Conservation (phyloP, 495 filamentous ascomycete species). For the Xylaria cubensis region DNA sequence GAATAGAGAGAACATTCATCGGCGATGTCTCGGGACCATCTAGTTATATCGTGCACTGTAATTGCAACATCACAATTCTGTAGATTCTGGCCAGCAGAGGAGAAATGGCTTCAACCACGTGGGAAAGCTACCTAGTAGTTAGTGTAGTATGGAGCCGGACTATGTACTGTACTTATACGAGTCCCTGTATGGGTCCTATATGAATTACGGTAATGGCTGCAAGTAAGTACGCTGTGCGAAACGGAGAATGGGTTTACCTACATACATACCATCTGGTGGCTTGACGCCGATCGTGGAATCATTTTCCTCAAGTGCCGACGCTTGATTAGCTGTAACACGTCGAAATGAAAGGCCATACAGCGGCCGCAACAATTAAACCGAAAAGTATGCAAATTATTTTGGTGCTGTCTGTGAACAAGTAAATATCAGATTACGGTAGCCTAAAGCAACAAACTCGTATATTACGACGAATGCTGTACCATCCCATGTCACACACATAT, state of each 20-base stretch:
- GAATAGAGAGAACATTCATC: neutral
- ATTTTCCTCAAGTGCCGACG: conserved; percentile 22
- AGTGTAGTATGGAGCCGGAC: conserved; percentile 15
- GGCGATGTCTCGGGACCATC: conserved; percentile 11
- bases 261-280: conserved; percentile 5
- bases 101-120: conserved; percentile 21
- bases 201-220: conserved; percentile 1
- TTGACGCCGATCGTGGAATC: conserved; percentile 19
- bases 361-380: neutral
- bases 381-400: neutral
- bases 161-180: conserved; percentile 1
- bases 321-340: conserved; percentile 17
- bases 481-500: conserved; percentile 24
- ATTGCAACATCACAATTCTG: neutral
- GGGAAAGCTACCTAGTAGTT: conserved; percentile 9
- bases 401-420: neutral
- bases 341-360: neutral
- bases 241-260: conserved; percentile 8
- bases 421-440: neutral
- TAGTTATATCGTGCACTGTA: neutral
- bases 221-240: conserved; percentile 27
- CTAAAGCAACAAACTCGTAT: conserved; percentile 7
- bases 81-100: neutral
- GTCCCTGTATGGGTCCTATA: neutral
- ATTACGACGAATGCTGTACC: conserved; percentile 7